phyloP scores from a whole-genome alignment of 164 flowering plant genomes.

The Malania oleifera region DNA sequence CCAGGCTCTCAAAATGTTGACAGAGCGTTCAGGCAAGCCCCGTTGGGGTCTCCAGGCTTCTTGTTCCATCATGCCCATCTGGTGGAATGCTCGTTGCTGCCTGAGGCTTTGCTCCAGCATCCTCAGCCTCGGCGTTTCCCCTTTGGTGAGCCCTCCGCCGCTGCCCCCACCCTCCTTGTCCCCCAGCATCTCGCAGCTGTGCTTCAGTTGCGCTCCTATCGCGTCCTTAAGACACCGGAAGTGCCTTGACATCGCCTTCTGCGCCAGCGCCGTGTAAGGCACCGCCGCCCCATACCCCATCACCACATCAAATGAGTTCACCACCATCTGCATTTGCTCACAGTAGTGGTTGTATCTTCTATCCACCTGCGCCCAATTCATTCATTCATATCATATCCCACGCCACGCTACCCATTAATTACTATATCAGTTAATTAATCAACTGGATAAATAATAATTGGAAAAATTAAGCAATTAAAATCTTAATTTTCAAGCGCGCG shows the following conservation, averaged over 20 bases:
- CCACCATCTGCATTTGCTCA: slow-evolving; percentile 96
- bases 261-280: slow-evolving; percentile 86
- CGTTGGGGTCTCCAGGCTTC: slow-evolving; percentile 99
- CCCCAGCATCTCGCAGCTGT: slow-evolving; percentile 77
- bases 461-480: too few relatives aligned
- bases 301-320: slow-evolving; percentile 85
- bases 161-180: slow-evolving; percentile 61
- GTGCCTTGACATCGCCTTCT: slow-evolving; percentile 96
- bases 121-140: slow-evolving; percentile 90
- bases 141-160: slow-evolving; percentile 65
- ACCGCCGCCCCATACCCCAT: slow-evolving; percentile 92
- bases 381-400: too few relatives aligned
- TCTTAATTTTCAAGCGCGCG: too few relatives aligned
- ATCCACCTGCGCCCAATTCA: slow-evolving; percentile 56
- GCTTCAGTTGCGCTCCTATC: slow-evolving; percentile 66
- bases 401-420: too few relatives aligned
- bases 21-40: slow-evolving; percentile 93
- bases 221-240: slow-evolving; percentile 92
- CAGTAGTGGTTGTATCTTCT: slow-evolving; percentile 88
- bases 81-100: slow-evolving; percentile 84
- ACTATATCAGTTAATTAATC: too few relatives aligned
- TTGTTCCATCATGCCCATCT: slow-evolving; percentile 94
- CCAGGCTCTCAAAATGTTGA: slow-evolving; percentile 93
- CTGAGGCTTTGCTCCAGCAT: slow-evolving; percentile 85
- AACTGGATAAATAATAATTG: too few relatives aligned